Conservation (phyloP, 495 filamentous ascomycete genomes). For the Xylaria flabelliformis region DNA sequence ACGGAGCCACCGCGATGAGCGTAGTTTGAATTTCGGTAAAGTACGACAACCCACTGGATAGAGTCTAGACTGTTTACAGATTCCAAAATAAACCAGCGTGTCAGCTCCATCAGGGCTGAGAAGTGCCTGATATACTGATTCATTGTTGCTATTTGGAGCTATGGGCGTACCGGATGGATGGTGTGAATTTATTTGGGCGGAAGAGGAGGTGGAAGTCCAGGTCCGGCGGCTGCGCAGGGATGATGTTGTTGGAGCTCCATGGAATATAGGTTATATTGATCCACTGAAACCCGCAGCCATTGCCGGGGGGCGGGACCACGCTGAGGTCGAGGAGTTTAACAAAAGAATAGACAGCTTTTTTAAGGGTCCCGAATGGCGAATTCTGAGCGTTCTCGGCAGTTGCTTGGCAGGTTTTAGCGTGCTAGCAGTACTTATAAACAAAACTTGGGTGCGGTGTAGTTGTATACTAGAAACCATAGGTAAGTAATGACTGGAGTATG, state of each 20-base stretch:
- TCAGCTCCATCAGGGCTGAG: constrained; percentile 23
- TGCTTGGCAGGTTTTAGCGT: constrained; percentile 5
- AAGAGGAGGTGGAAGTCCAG: constrained; percentile 12
- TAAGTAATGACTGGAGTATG: background rate
- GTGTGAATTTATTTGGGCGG: constrained; percentile 9
- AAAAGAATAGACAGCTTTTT: too few species aligned
- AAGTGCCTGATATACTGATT: constrained; percentile 17
- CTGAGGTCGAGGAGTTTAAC: background rate
- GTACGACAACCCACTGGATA: constrained; percentile 1
- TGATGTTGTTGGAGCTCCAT: constrained; percentile 3
- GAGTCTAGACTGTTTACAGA: constrained; percentile 17
- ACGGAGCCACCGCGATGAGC: constrained; percentile 10
- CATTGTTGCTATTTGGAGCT: constrained; percentile 26
- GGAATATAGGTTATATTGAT: background rate
- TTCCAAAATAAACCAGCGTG: constrained; percentile 18
- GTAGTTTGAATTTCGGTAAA: constrained; percentile 15
- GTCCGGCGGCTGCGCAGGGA: constrained; percentile 6
- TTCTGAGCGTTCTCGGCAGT: background rate
- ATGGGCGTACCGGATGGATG: constrained; percentile 17
- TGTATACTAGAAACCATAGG: too few species aligned
- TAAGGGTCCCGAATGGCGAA: background rate
- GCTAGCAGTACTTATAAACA: background rate
- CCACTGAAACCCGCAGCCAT: background rate
- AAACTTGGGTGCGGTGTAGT: background rate
- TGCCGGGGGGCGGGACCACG: constrained; percentile 7